Conservation (phyloP, 352 stramenopile species). For the Phytophthora ramorum region DNA sequence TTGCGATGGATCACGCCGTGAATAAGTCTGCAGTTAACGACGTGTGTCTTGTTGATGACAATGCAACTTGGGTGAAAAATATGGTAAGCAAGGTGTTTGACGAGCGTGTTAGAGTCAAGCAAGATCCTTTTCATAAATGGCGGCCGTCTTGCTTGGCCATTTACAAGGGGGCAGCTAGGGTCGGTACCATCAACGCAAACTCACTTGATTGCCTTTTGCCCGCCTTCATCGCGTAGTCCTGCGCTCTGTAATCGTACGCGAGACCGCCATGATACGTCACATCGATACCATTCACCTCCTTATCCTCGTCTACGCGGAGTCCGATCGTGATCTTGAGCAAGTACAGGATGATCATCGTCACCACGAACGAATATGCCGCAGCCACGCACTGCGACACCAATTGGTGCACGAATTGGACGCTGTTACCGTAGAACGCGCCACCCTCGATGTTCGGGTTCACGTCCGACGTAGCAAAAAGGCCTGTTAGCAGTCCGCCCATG, state of each 20-base stretch:
- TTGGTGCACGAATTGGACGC: constrained; percentile 57
- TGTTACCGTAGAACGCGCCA: constrained; percentile 63
- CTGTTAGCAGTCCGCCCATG: constrained; percentile 67
- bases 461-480: constrained; percentile 68
- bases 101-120: neutral
- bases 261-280: constrained; percentile 78
- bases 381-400: constrained; percentile 63
- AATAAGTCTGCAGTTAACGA: neutral
- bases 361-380: constrained; percentile 67
- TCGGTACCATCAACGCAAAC: constrained; percentile 26
- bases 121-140: neutral
- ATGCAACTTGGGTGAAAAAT: neutral
- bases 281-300: constrained; percentile 82
- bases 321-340: constrained; percentile 76
- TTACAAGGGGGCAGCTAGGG: constrained; percentile 12
- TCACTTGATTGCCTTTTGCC: constrained; percentile 18
- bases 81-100: neutral
- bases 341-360: constrained; percentile 77
- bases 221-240: constrained; percentile 18
- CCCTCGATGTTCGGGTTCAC: constrained; percentile 66
- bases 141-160: too few species aligned
- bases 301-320: constrained; percentile 77
- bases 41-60: neutral
- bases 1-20: neutral
- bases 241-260: constrained; percentile 63